Evolutionary conservation across 78 protist species (phyloP).

Genomic region (Guillardia theta): DNA sequence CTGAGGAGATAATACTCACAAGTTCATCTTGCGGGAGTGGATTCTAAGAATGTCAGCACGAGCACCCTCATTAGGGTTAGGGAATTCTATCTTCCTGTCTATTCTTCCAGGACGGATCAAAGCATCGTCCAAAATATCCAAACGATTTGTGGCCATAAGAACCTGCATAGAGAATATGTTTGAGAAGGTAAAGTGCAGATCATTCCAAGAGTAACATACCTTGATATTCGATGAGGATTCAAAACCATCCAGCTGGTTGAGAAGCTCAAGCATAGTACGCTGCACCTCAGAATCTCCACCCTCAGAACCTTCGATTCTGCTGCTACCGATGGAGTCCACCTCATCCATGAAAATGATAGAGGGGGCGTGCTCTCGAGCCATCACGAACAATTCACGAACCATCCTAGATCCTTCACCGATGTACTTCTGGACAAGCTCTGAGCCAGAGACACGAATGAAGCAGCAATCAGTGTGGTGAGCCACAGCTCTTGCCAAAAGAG

Average conservation of each 20-base stretch:
- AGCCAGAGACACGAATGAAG: slow-evolving; percentile 98
- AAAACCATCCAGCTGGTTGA: slow-evolving; percentile 99
- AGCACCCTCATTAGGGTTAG: slow-evolving; percentile 82
- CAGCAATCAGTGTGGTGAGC: slow-evolving; percentile 99
- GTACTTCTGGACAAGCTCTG: slow-evolving; percentile 99
- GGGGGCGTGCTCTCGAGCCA: slow-evolving; percentile 99
- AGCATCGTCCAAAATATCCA: slow-evolving; percentile 99
- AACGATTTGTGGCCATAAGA: slow-evolving; percentile 99
- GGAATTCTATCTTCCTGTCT: slow-evolving; percentile 98
- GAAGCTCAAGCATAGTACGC: slow-evolving; percentile 99
- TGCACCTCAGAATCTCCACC: slow-evolving; percentile 81
- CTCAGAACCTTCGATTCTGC: slow-evolving; percentile 52
- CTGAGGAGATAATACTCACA: too few species aligned
- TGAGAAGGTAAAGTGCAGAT: too few species aligned
- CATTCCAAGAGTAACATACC: slow-evolving; percentile 42
- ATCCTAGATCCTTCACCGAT: slow-evolving; percentile 99
- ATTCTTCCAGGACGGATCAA: slow-evolving; percentile 98
- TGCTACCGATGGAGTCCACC: slow-evolving; percentile 93
- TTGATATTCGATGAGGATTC: slow-evolving; percentile 97
- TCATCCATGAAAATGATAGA: slow-evolving; percentile 99
- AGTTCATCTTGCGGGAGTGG: slow-evolving; percentile 98
- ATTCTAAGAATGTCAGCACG: slow-evolving; percentile 97
- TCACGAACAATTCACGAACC: slow-evolving; percentile 99
- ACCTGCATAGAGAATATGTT: slow-evolving; percentile 65
- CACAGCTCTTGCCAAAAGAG: slow-evolving; percentile 99